A percentile compares a stretch with the other conserved stretches of the same genome.
Conservation (phyloP, 495 filamentous ascomycete species). For the Talaromyces proteolyticus region DNA sequence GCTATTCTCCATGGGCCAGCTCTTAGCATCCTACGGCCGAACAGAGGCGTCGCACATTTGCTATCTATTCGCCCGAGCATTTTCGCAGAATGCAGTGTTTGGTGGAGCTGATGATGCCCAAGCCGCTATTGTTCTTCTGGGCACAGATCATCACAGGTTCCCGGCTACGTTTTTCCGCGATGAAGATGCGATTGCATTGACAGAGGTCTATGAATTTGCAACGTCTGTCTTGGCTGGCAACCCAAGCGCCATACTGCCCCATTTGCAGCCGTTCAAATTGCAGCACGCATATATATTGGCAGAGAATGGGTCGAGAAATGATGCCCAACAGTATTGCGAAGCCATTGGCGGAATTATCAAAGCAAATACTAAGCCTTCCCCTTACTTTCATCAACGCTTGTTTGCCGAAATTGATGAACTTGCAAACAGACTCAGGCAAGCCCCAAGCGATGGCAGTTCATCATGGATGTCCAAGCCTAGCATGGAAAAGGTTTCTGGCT, state of each 20-base stretch:
- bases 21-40: conserved; percentile 83
- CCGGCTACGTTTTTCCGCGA: conserved; percentile 65
- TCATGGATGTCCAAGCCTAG: conserved; percentile 90
- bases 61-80: conserved; percentile 50
- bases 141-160: conserved; percentile 67
- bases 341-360: conserved; percentile 73
- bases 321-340: conserved; percentile 90
- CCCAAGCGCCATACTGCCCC: conserved; percentile 59
- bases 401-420: conserved; percentile 77
- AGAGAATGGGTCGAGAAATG: conserved; percentile 71
- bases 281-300: conserved; percentile 78
- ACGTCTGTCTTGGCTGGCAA: conserved; percentile 57
- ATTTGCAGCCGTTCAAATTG: conserved; percentile 84
- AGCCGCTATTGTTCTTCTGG: conserved; percentile 74
- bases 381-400: conserved; percentile 73
- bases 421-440: conserved; percentile 72
- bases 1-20: conserved; percentile 70
- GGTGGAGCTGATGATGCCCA: conserved; percentile 80
- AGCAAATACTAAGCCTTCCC: conserved; percentile 73
- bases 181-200: conserved; percentile 78
- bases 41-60: conserved; percentile 91
- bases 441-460: conserved; percentile 62
- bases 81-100: conserved; percentile 52
- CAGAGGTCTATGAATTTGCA: conserved; percentile 89
- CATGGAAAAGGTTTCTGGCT: conserved; percentile 88